Conservation (phyloP, 768 basidiomycete species). For the Boletales sp. region DNA sequence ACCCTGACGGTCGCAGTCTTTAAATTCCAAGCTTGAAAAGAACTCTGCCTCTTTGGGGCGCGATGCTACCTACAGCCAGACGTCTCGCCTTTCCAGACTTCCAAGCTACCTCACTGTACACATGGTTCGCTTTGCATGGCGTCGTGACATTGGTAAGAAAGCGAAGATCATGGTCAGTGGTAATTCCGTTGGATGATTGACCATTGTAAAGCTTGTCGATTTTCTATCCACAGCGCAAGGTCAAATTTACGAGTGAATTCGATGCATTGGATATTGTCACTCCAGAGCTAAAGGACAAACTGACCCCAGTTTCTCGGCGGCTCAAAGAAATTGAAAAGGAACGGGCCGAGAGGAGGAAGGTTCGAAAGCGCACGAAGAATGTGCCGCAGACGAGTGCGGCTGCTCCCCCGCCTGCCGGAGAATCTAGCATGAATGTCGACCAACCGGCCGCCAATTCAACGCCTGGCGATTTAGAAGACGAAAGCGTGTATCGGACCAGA, state of each 20-base stretch:
- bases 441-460: slow-evolving; percentile 33
- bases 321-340: slow-evolving; percentile 83
- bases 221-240: slow-evolving; percentile 59
- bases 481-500: slow-evolving; percentile 55
- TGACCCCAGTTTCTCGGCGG: slow-evolving; percentile 66
- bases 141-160: slow-evolving; percentile 85
- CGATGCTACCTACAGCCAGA: slow-evolving; percentile 77
- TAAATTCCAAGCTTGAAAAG: slow-evolving; percentile 88
- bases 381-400: slow-evolving; percentile 9
- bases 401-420: slow-evolving; percentile 18
- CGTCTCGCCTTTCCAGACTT: slow-evolving; percentile 76
- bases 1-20: slow-evolving; percentile 46
- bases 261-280: slow-evolving; percentile 82
- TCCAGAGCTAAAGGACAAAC: slow-evolving; percentile 69
- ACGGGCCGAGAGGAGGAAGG: slow-evolving; percentile 75
- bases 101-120: slow-evolving; percentile 86
- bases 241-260: slow-evolving; percentile 88
- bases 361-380: slow-evolving; percentile 69
- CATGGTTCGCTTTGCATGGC: slow-evolving; percentile 96
- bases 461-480: slow-evolving; percentile 50
- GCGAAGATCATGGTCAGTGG: slow-evolving; percentile 88
- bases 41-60: slow-evolving; percentile 74
- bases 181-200: background rate
- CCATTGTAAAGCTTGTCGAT: background rate
- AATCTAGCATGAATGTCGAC: slow-evolving; percentile 43